Percentiles rank a stretch among this genome's conserved stretches.
Evolutionary conservation across 2,329 filamentous ascomycete species (phyloP).

Genomic region (Waltergamsia citrina): DNA sequence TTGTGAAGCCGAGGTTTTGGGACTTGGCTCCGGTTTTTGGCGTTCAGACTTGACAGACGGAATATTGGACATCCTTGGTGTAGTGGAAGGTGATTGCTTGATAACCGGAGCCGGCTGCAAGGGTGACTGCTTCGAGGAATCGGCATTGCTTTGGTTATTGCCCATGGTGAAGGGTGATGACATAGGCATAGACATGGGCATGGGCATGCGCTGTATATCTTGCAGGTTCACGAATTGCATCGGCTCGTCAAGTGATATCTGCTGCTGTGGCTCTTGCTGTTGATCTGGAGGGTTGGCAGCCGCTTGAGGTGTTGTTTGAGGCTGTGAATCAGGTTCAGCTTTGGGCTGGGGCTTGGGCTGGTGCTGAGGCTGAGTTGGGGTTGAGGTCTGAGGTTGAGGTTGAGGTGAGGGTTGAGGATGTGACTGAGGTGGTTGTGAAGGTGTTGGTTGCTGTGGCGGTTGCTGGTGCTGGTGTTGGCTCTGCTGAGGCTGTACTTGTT

Average conservation of each 20-base stretch:
- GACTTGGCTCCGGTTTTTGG: conserved; percentile 13
- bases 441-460: conserved; percentile 7
- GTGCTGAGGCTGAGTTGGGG: conserved; percentile 6
- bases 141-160: neutral
- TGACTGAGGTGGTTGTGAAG: neutral
- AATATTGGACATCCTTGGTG: conserved; percentile 1
- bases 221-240: conserved; percentile 27
- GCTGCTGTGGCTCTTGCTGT: conserved; percentile 6
- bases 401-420: neutral
- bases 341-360: conserved; percentile 4
- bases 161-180: conserved; percentile 9
- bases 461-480: conserved; percentile 5
- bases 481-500: conserved; percentile 1
- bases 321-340: conserved; percentile 3
- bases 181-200: conserved; percentile 14
- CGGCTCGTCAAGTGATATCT: conserved; percentile 3
- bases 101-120: conserved; percentile 1
- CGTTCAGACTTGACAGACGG: neutral
- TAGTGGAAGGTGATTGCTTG: neutral
- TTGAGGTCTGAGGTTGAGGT: neutral
- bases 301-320: conserved; percentile 6
- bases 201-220: conserved; percentile 23
- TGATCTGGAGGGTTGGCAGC: conserved; percentile 3
- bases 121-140: neutral
- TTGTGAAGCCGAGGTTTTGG: conserved; percentile 27